These are phyloP conservation scores for Dothideomycetes sp. DNA, from an alignment of 2,329 filamentous ascomycete genomes.

Conservation along the genomic window DNA sequence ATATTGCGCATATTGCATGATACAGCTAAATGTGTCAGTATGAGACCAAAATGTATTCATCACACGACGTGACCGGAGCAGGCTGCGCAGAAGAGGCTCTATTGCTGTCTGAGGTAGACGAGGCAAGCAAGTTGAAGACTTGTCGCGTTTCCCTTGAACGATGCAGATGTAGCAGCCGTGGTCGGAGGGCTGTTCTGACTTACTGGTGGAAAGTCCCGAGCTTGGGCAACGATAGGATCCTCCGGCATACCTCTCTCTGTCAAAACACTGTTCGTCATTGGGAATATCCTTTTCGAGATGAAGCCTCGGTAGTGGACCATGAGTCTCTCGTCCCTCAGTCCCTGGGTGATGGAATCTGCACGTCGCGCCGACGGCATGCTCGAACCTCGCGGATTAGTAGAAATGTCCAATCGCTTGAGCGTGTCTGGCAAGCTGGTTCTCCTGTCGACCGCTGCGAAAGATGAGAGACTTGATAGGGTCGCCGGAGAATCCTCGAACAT, in stretches of 20 bases:
- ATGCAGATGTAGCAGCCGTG: too few species aligned
- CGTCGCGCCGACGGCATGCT: slow-evolving; percentile 6
- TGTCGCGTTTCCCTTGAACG: too few species aligned
- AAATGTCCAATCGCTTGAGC: slow-evolving; percentile 11
- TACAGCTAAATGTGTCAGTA: slow-evolving; percentile 45
- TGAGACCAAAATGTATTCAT: too few species aligned
- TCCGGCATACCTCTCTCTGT: slow-evolving; percentile 2
- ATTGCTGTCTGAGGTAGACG: too few species aligned
- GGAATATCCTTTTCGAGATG: slow-evolving; percentile 15
- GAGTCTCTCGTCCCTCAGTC: slow-evolving; percentile 14
- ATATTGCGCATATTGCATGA: slow-evolving; percentile 51
- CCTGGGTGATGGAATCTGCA: slow-evolving; percentile 6
- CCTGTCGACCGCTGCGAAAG: slow-evolving; percentile 8
- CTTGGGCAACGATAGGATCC: slow-evolving; percentile 26
- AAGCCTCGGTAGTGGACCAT: slow-evolving; percentile 16
- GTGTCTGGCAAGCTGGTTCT: slow-evolving; percentile 14
- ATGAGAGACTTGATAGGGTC: slow-evolving; percentile 11
- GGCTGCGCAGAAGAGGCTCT: too few species aligned
- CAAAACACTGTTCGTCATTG: slow-evolving; percentile 9
- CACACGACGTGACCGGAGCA: too few species aligned
- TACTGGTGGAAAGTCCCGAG: slow-evolving; percentile 43
- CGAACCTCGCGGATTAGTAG: slow-evolving; percentile 3
- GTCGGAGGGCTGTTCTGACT: too few species aligned
- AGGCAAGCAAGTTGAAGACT: slow-evolving; percentile 15
- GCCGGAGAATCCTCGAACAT: slow-evolving; percentile 38